Evolutionary conservation across 106 monocot genomes (phyloP), one percentile per base, ranked within the genome.

Genomic region (Agapanthus africanus): DNA sequence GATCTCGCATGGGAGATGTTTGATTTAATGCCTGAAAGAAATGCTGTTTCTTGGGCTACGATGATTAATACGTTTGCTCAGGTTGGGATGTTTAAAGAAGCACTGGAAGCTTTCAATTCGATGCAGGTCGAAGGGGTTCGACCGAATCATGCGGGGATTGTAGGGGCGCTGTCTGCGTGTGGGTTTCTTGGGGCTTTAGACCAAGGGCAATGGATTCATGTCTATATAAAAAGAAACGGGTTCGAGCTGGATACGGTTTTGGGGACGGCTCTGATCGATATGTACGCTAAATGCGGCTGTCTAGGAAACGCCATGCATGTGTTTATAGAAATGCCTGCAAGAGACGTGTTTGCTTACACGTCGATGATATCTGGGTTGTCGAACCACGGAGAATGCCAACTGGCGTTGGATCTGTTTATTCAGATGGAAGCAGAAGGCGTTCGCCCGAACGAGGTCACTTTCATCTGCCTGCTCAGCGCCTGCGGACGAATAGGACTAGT

Each of bases 361-460:
- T 37, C 88, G 2, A 84, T 95, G 85, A 88, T 95, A 40, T 88
- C 88, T 1, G 95, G 91, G 4, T 65, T 95, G n/a, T 88, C 85
- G 0, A 86, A 86, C 36, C 78, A 81, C 23, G 85, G 91, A 21
- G 74, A 72, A 31, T 75, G 83, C 54, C 37, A 70, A 65, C 62
- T 78, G 71, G 90, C 85, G 8, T 69, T 95, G 11, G 76, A 68
- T 21, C 28, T 95, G 62, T 91, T 85, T 66, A 27, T 13, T 9
- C 67, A 39, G 38, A 91, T 95, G 95, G 70, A 82, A 60, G 71
- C 46, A 19, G 85, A 95, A 65, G 74, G 73, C 0, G 79, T 91
- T 26, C 69, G 54, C 40, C 95, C 95, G 14, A 95, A 91, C 42
- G 88, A 81, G 66, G 81, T 88, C 11, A 91, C 95, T 13, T 91